Base-by-base conservation (phyloP, 129 eudicot genomes). In the Chrysanthemum lavandulifolium region DNA sequence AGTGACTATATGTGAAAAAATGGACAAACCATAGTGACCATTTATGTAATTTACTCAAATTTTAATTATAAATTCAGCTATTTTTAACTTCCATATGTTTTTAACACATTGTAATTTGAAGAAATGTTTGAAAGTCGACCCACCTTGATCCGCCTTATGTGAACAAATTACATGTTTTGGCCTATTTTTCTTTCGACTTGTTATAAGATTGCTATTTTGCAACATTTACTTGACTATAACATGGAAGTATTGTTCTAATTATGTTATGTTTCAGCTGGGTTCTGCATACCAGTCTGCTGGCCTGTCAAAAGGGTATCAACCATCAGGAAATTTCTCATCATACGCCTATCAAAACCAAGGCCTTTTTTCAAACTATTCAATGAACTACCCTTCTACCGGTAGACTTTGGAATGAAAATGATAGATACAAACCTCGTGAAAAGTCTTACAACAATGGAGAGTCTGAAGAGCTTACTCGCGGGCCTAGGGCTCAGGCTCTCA, bases 381-480 rank as follows among this genome's bases (percentile, higher is more conserved):
- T 80, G 80, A 87, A 80, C 48, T 80, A 85, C 74, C 77, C 79
- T 47, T 63, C 89, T 63, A 76, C 74, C 55, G 77, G 76, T 55
- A 85, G 95, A 80, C 66, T 55, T 25, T 86, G 91, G 94, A 85
- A 78, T 76, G 82, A 81, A 71, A 82, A 76, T 1, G 81, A 89
- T 40, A 74, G 81, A 74, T 82, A 53, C 72, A 84, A 80, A 70
- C 47, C 82, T 36, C 69, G 83, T 48, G 91, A 82, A 25, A 87
- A 72, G 78, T 79, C 83, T 14, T 74, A 74, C 81, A 79, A 77
- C 29, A 79, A 77, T 15, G 86, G 85, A 43, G 96, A 84, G 65
- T 65, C 79, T 62, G 91, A 84, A 65, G 96, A 93, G 51, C 59
- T 89, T 52, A 83, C 92, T 47, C 90, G 96, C 75, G 98, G 98